A percentile compares a stretch with the other conserved stretches of the same genome.
These are phyloP conservation scores for Colletotrichum abscissum DNA, from an alignment of 2,329 filamentous ascomycete genomes.

Conservation along the genomic window DNA sequence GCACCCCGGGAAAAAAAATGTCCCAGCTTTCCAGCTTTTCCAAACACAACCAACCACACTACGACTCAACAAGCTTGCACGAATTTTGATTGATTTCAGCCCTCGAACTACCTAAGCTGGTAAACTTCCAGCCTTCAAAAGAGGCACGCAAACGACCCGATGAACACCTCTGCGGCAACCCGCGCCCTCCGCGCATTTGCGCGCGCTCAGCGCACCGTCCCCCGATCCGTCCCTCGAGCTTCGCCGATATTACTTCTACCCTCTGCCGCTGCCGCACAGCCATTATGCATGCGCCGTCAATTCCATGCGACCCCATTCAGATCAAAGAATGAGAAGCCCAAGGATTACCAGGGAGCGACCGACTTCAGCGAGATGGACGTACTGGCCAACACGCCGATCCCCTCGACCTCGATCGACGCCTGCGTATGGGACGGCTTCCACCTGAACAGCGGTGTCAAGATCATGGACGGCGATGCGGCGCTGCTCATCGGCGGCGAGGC, in stretches of 20 bases:
- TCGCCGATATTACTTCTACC: neutral
- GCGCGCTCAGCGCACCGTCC: conserved; percentile 19
- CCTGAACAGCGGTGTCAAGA: conserved; percentile 81
- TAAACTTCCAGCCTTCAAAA: too few species aligned
- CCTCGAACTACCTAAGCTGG: neutral
- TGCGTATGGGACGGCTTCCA: conserved; percentile 87
- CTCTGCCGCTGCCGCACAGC: conserved; percentile 3
- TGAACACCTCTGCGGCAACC: conserved; percentile 7
- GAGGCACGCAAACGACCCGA: neutral
- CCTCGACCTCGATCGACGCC: conserved; percentile 85
- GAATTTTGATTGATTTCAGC: neutral
- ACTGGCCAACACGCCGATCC: conserved; percentile 77
- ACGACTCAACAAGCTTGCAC: neutral
- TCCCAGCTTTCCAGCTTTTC: neutral
- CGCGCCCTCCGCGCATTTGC: conserved; percentile 28
- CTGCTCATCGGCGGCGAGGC: conserved; percentile 88
- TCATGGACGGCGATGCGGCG: conserved; percentile 76
- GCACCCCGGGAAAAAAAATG: neutral
- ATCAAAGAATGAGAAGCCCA: neutral
- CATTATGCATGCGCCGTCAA: conserved; percentile 3
- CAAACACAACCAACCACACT: neutral
- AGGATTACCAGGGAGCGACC: conserved; percentile 48
- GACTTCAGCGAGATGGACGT: conserved; percentile 85
- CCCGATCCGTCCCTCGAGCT: conserved; percentile 5
- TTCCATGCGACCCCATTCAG: conserved; percentile 12